Base-by-base conservation (phyloP, 352 stramenopile species). In the Globisporangium canariense region DNA sequence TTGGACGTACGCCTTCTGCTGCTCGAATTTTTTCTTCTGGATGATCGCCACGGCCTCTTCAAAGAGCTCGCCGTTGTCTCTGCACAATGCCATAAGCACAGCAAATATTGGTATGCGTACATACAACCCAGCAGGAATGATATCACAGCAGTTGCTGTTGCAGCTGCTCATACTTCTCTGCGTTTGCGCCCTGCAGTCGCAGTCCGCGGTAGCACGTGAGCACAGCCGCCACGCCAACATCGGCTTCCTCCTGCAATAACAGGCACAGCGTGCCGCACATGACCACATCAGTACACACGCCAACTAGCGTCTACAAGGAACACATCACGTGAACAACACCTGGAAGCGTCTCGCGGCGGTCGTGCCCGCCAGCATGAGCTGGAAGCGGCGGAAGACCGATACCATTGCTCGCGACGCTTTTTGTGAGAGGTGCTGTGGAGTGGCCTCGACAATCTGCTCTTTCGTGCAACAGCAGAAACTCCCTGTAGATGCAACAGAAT, bases 291-390 rank as follows among this genome's bases (percentile, higher is more conserved):
- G 52, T 5, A 45, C 18, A 11, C 30, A 22, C 4, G 28, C 25
- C 2, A 9, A 16, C 25, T 28, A 28, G 25, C 1, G 25, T 28
- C 25, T 36, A 16, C 13, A n/a, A 5, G 0, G 45, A 36, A 40
- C 2, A 30, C n/a, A 41, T 41, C 13, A 25, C 11, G 11, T 22
- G 4, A 3, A 64, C 51, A 53, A 38, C 63, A 89, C 86, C 75
- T 96, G 87, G 76, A 89, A 94, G 65, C 87, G 87, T 11, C 83
- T 73, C 25, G 83, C 85, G n/a, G 87, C 78, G 28, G 85, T 94
- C 28, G 87, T 88, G 64, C 87, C 87, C 30, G 80, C 73, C 56
- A 90, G 78, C 67, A 89, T 83, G 53, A 93, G 82, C 79, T 93
- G 79, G 49, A 96, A 65, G 54, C 87, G 77, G 38, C 77, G 80